These are phyloP conservation scores for Cutaneotrichosporon sp. DNA, from an alignment of 1,284 basidiomycete genomes.

Conservation along the genomic window DNA sequence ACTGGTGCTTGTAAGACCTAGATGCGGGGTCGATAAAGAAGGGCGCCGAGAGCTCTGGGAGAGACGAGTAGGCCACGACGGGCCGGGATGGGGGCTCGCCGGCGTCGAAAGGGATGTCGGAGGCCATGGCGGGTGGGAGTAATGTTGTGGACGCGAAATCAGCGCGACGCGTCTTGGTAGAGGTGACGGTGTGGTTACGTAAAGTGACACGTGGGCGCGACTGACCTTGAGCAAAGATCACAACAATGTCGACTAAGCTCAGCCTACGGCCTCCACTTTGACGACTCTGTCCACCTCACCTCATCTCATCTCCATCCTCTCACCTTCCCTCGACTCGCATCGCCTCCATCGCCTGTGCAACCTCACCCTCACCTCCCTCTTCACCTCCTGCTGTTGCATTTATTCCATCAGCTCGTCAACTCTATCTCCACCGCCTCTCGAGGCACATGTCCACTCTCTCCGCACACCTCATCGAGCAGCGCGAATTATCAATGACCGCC, in stretches of 20 bases:
- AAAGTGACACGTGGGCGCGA: constrained; percentile 9
- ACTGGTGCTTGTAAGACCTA: constrained; percentile 70
- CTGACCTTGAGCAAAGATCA: constrained; percentile 1
- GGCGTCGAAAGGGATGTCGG: constrained; percentile 12
- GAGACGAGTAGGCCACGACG: constrained; percentile 37
- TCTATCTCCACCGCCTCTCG: neutral
- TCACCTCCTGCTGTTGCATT: neutral
- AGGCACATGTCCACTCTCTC: constrained; percentile 42
- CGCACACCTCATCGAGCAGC: constrained; percentile 35
- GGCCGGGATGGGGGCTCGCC: constrained; percentile 29
- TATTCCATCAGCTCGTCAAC: neutral
- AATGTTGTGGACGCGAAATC: constrained; percentile 10
- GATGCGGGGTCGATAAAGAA: constrained; percentile 49
- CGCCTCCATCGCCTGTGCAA: neutral
- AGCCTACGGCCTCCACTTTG: neutral
- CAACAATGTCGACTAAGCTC: constrained; percentile 11
- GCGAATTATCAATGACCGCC: constrained; percentile 34
- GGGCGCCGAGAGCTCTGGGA: constrained; percentile 48
- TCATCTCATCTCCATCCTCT: constrained; percentile 3
- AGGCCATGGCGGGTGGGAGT: constrained; percentile 17
- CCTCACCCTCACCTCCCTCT: neutral
- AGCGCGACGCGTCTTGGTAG: neutral
- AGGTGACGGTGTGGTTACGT: constrained; percentile 10
- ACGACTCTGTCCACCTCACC: neutral
- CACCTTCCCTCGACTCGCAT: neutral